These are phyloP conservation scores for Colletotrichum liaoningense DNA, from an alignment of 2,329 filamentous ascomycete genomes.

Conservation along the genomic window DNA sequence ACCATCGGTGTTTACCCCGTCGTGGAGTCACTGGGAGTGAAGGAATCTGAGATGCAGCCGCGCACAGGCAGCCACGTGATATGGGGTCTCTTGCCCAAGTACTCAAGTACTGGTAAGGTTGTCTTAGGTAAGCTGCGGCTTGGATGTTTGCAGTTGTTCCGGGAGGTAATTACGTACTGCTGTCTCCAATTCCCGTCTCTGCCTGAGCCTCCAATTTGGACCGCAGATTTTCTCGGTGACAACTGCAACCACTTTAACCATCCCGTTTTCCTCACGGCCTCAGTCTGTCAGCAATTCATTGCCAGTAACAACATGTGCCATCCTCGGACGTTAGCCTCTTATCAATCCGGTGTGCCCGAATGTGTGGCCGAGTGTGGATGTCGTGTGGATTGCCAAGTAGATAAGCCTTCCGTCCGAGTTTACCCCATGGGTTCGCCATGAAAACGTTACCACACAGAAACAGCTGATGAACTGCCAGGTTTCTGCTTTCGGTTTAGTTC, in stretches of 20 bases:
- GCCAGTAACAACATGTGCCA: background rate
- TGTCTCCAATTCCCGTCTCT: background rate
- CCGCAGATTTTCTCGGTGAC: background rate
- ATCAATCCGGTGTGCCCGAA: slow-evolving; percentile 26
- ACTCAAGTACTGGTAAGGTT: background rate
- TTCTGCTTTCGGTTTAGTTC: slow-evolving; percentile 10
- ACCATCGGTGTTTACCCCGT: slow-evolving; percentile 12
- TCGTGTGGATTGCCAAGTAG: slow-evolving; percentile 29
- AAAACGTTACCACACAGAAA: slow-evolving; percentile 36
- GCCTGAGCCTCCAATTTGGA: background rate
- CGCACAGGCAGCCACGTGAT: slow-evolving; percentile 13
- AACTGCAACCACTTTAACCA: background rate
- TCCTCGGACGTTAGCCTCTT: slow-evolving; percentile 8
- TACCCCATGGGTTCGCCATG: slow-evolving; percentile 34
- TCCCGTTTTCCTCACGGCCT: background rate
- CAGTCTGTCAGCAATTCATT: background rate
- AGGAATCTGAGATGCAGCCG: background rate
- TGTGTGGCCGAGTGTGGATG: slow-evolving; percentile 28
- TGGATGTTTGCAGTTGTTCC: background rate
- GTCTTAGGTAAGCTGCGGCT: background rate
- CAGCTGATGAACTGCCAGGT: slow-evolving; percentile 20
- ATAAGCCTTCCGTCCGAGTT: slow-evolving; percentile 29
- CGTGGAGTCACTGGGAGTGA: background rate
- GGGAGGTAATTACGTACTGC: background rate
- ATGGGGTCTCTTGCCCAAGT: background rate